These are phyloP conservation scores for Liquidambar formosana DNA, from an alignment of 164 flowering plant species.

Conservation along the genomic window DNA sequence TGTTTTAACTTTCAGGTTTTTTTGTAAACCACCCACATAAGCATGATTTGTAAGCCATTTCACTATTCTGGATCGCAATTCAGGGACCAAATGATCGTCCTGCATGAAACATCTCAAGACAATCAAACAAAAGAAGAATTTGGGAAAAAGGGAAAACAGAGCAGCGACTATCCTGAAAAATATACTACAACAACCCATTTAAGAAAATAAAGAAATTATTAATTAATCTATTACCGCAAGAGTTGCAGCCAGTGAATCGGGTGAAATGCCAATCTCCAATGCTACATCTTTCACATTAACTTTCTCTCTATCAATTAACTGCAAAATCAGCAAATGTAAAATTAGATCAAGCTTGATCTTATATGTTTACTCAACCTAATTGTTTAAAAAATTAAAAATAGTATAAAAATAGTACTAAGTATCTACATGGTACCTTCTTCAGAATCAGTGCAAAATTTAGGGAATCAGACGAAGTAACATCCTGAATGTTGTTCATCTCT, in stretches of 20 bases:
- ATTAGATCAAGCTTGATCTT: not conserved
- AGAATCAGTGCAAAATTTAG: slow-evolving; percentile 38
- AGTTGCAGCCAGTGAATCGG: slow-evolving; percentile 46
- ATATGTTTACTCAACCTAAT: slow-evolving; percentile 1
- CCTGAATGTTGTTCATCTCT: slow-evolving; percentile 27
- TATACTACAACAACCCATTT: slow-evolving; percentile 2
- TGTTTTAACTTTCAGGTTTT: slow-evolving; percentile 35
- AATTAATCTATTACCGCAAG: slow-evolving; percentile 51
- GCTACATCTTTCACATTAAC: slow-evolving; percentile 66
- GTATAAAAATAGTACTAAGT: slow-evolving; percentile 2
- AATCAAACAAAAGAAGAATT: not conserved
- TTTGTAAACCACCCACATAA: slow-evolving; percentile 36
- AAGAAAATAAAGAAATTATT: not conserved
- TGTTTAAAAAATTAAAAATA: no score
- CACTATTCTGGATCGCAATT: slow-evolving; percentile 52
- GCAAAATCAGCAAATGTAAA: slow-evolving; percentile 18
- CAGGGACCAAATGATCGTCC: slow-evolving; percentile 55
- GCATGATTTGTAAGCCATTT: slow-evolving; percentile 73
- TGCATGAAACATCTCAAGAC: slow-evolving; percentile 22
- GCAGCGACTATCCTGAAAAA: not conserved
- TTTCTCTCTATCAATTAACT: slow-evolving; percentile 80
- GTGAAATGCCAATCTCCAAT: slow-evolving; percentile 62
- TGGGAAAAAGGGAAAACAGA: not conserved
- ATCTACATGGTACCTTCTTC: slow-evolving; percentile 55
- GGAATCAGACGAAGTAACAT: slow-evolving; percentile 29